Evolutionary conservation across 441 rosid species (phyloP).

Genomic region (Jatropha podagrica): DNA sequence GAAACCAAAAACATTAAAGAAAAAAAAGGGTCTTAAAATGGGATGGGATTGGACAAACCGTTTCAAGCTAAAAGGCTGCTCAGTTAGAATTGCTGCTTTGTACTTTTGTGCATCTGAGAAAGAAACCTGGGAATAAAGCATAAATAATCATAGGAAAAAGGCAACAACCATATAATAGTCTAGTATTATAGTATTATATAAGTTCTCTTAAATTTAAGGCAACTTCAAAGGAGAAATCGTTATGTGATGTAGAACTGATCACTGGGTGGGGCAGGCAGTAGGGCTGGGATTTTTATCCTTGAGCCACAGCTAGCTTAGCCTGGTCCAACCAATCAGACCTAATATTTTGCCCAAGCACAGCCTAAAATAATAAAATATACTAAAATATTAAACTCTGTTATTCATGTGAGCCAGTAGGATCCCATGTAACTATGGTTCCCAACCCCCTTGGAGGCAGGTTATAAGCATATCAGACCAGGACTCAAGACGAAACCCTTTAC

Average conservation of each 20-base stretch:
- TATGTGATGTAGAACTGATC: neutral
- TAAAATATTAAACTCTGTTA: too few relatives aligned
- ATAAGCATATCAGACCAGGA: too few relatives aligned
- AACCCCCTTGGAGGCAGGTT: too few relatives aligned
- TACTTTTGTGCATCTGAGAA: slow-evolving; percentile 68
- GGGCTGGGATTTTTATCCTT: too few relatives aligned
- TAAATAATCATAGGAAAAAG: slow-evolving; percentile 10
- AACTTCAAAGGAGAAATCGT: neutral
- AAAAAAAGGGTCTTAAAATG: neutral
- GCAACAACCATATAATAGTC: slow-evolving; percentile 9
- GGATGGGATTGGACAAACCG: slow-evolving; percentile 44
- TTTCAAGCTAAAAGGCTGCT: slow-evolving; percentile 74
- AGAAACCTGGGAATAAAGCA: slow-evolving; percentile 51
- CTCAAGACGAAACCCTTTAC: too few relatives aligned
- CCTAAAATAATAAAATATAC: too few relatives aligned
- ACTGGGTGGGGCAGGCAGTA: too few relatives aligned
- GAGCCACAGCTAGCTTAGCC: too few relatives aligned
- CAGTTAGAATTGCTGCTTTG: slow-evolving; percentile 67
- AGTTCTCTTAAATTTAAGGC: neutral
- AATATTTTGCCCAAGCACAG: too few relatives aligned
- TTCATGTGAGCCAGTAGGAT: too few relatives aligned
- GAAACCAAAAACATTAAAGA: neutral
- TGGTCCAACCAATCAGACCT: too few relatives aligned
- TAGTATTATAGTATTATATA: neutral
- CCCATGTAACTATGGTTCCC: too few relatives aligned